phyloP scores from a whole-genome alignment of 2,329 filamentous ascomycete species.

The Podosphaera fusca region DNA sequence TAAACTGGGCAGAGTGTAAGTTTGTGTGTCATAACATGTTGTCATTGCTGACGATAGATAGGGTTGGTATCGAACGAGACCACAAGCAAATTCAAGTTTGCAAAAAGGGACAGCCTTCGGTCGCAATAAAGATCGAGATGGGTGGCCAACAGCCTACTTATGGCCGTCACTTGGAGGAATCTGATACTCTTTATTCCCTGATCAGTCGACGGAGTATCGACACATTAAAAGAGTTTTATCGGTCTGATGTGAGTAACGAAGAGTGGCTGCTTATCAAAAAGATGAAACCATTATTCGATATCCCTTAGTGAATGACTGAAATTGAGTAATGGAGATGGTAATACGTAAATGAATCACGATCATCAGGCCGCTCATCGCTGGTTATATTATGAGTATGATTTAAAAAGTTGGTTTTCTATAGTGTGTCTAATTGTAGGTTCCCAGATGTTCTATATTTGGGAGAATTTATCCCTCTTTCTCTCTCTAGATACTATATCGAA shows the following conservation, averaged over 20 bases:
- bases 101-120: slow-evolving; percentile 92
- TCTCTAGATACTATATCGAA: too few species aligned
- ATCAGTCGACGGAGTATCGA: slow-evolving; percentile 81
- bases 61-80: slow-evolving; percentile 89
- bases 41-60: slow-evolving; percentile 17
- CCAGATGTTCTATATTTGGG: too few species aligned
- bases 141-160: slow-evolving; percentile 81
- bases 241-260: slow-evolving; percentile 65
- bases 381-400: too few species aligned
- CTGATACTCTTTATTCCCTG: slow-evolving; percentile 65
- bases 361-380: too few species aligned
- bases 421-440: too few species aligned
- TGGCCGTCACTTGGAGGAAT: slow-evolving; percentile 83
- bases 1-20: slow-evolving; percentile 56
- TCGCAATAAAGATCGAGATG: slow-evolving; percentile 93
- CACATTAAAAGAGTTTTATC: slow-evolving; percentile 87
- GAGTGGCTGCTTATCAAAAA: slow-evolving; percentile 92
- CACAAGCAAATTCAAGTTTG: slow-evolving; percentile 84
- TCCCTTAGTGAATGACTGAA: slow-evolving; percentile 19
- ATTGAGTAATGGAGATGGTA: too few species aligned
- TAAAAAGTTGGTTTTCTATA: too few species aligned
- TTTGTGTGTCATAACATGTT: slow-evolving; percentile 1
- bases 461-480: too few species aligned
- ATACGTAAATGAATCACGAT: too few species aligned
- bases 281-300: slow-evolving; percentile 84